Percentiles rank a stretch among this genome's conserved stretches.
These are phyloP conservation scores for Nigrospora osmanthi DNA, from an alignment of 2,329 filamentous ascomycete species.

Conservation along the genomic window DNA sequence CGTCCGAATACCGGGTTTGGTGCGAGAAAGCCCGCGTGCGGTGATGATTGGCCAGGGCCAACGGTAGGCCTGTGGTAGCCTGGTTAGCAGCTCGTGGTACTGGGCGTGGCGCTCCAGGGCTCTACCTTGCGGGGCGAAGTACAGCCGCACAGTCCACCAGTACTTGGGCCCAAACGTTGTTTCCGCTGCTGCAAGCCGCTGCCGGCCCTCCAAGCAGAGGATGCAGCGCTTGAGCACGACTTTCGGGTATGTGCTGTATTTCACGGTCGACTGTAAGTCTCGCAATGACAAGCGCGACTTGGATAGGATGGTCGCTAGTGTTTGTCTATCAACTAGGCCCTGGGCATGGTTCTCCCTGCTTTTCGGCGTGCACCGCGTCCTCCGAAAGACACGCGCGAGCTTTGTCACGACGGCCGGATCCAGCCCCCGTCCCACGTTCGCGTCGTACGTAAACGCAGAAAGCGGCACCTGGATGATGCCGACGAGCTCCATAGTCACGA, in stretches of 20 bases:
- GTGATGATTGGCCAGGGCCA: not conserved
- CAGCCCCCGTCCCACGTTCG: not conserved
- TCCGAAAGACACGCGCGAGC: not conserved
- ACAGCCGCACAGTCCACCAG: constrained; percentile 1
- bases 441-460: not conserved
- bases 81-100: no score
- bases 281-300: not conserved
- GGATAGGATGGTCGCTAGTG: not conserved
- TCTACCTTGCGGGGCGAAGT: not conserved
- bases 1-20: not conserved
- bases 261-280: not conserved
- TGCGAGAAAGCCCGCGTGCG: not conserved
- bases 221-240: not conserved
- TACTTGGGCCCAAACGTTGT: not conserved
- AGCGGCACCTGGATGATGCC: not conserved
- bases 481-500: not conserved
- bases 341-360: not conserved
- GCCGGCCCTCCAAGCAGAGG: not conserved
- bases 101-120: not conserved
- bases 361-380: not conserved
- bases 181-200: not conserved
- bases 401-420: not conserved
- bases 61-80: not conserved
- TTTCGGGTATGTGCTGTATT: not conserved
- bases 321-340: not conserved